Base-by-base conservation (phyloP, 163 green algal genomes). In the Smithsoniella earleae region DNA sequence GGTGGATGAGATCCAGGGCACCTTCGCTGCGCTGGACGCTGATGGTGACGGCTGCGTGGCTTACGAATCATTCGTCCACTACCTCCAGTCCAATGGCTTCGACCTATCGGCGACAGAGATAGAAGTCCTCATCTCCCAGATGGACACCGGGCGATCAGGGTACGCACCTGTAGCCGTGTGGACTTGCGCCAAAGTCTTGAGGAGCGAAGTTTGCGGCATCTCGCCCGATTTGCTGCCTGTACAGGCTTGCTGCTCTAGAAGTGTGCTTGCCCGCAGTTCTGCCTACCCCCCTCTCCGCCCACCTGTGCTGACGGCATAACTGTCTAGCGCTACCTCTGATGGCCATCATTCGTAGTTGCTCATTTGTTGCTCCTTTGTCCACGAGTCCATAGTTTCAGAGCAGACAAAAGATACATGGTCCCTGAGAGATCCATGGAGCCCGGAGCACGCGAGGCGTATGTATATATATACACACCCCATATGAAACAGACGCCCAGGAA, bases 301-400 rank as follows among this genome's bases (percentile, higher is more conserved):
- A 98, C 8, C 94, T 94, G 81, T 99, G 91, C 84, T 98, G 90
- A 78, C 96, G 96, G 87, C 98, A 98, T 77, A 96, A 99, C 49
- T 86, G 83, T 4, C 89, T 82, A 0, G 88, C 93, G 1, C 89
- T 99, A 62, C 95, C 95, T 8, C 92, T 92, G 28, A 93, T 81
- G 2, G 82, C 82, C 89, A 97, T 96, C 18, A 95, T 77, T 82
- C 90, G 84, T 22, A 98, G 82, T 82, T 99, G 93, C 2, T 97
- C 93, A 31, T 91, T 80, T 81, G 36, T 44, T 74, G 5, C 66
- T 73, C 62, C 22, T 36, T 10, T 0, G 84, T 95, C 95, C 95
- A 99, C 0, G 85, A 88, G 83, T 99, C 95, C 46, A 99, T 83
- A 0, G 87, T 97, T 20, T 90, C 96, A 8, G 93, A 98, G 85